Percentiles rank a stretch among this genome's conserved stretches.
Conservation (phyloP, 352 stramenopile genomes). For the Saprolegnia diclina region DNA sequence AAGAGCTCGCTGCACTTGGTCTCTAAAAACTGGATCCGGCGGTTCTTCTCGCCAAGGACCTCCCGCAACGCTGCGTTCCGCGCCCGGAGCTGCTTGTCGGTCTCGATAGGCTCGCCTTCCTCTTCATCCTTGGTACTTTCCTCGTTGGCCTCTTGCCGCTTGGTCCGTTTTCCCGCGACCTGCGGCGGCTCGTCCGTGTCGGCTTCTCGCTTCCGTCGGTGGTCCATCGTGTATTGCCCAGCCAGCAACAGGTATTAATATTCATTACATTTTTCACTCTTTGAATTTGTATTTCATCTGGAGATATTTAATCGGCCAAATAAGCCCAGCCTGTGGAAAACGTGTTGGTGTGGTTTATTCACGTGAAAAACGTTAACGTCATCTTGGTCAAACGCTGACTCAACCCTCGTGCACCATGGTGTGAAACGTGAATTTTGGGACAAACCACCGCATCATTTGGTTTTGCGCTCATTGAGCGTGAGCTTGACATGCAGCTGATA, state of each 20-base stretch:
- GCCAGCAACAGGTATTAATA: background rate
- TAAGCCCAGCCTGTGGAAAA: background rate
- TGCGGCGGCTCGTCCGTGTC: background rate
- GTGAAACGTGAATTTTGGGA: slow-evolving; percentile 2
- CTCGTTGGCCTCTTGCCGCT: slow-evolving; percentile 1
- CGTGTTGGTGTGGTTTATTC: background rate
- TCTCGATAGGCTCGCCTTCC: background rate
- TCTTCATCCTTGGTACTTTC: background rate
- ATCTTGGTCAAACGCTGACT: background rate
- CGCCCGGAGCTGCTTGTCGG: slow-evolving; percentile 39
- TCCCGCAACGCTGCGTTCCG: slow-evolving; percentile 70
- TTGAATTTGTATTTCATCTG: background rate
- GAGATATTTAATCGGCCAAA: slow-evolving; percentile 5
- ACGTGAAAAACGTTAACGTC: background rate
- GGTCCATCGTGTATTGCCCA: slow-evolving; percentile 15
- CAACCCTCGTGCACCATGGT: no score
- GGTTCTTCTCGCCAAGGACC: slow-evolving; percentile 77
- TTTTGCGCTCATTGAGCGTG: slow-evolving; percentile 1
- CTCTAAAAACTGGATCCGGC: slow-evolving; percentile 57
- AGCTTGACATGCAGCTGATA: slow-evolving; percentile 6
- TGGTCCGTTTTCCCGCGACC: slow-evolving; percentile 6
- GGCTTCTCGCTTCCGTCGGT: slow-evolving; percentile 12
- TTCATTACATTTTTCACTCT: background rate
- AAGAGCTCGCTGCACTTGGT: slow-evolving; percentile 67
- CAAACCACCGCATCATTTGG: background rate